Evolutionary conservation across 2,329 filamentous ascomycete genomes (phyloP), one percentile per base, ranked within the genome.

Genomic region (Aspergillus puulaauensis): DNA sequence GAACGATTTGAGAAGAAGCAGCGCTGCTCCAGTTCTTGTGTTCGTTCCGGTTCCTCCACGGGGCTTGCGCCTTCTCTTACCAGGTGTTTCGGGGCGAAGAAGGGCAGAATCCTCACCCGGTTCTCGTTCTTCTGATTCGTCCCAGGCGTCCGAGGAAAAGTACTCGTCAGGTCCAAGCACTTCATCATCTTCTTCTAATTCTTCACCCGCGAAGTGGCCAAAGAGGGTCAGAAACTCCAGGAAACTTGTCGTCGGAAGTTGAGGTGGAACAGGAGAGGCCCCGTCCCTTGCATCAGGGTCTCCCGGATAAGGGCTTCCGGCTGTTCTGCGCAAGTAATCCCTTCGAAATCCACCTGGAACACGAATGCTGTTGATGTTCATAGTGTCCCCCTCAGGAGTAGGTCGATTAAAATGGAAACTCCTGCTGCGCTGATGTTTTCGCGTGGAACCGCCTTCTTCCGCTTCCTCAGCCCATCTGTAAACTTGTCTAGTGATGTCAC

Each of bases 381-480:
- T 81, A 2, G 88, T 85, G 51, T 95, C 90, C 56, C 87, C 86
- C 69, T 95, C 90, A 0, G 91, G 90, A 35, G 90, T 86, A 6
- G 90, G 90, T 33, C 91, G 84, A 37, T 89, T 82, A 46, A 90
- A 78, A 67, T 88, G 87, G 73, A 97, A 97, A 75, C 93, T 98
- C 78, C 93, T 89, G 77, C 93, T 96, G 67, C 93, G 86, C 66
- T 88, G 85, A 69, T 86, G 80, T 66, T 85, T 85, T 17, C 82
- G 79, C 31, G 78, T 74, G 15, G 78, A 76, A 48, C 80, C 78
- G 64, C 87, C 85, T 47, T 86, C 81, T 70, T 96, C 88, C 52
- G 90, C 90, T 72, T 96, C 90, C 73, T 98, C 92, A 6, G 92
- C 91, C 91, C 96, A 99, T 66, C 91, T 89, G 80, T 99, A 99